These are phyloP conservation scores for Colletotrichum tamarilloi DNA, from an alignment of 2,329 filamentous ascomycete species.

Conservation along the genomic window DNA sequence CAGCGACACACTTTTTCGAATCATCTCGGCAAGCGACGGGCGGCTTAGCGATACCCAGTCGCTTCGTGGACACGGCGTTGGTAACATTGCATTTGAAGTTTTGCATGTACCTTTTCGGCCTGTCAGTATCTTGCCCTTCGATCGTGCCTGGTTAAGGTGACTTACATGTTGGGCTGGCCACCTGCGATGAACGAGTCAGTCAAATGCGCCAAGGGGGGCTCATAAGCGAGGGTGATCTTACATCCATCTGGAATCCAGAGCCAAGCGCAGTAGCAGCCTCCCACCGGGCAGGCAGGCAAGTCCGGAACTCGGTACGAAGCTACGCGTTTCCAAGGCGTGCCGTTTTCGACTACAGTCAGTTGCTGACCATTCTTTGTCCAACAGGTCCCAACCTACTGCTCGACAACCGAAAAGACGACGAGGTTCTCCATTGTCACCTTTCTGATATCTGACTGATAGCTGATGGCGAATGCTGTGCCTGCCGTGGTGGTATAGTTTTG, in stretches of 20 bases:
- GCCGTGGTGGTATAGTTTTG: slow-evolving; percentile 54
- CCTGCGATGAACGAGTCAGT: slow-evolving; percentile 9
- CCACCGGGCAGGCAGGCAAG: slow-evolving; percentile 41
- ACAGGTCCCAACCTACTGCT: slow-evolving; percentile 47
- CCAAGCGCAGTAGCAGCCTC: slow-evolving; percentile 46
- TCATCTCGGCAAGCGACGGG: slow-evolving; percentile 56
- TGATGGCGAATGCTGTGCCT: slow-evolving; percentile 62
- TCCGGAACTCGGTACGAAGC: slow-evolving; percentile 44
- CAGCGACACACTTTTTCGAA: slow-evolving; percentile 53
- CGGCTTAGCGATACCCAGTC: slow-evolving; percentile 52
- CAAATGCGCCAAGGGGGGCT: not conserved
- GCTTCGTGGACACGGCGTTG: slow-evolving; percentile 51
- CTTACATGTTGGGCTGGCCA: slow-evolving; percentile 40
- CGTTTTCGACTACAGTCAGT: slow-evolving; percentile 8
- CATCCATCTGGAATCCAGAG: slow-evolving; percentile 45
- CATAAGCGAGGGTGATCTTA: not conserved
- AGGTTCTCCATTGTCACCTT: slow-evolving; percentile 62
- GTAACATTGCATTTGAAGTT: slow-evolving; percentile 61
- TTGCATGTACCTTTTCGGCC: slow-evolving; percentile 53
- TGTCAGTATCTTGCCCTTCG: not conserved
- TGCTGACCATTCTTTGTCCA: not conserved
- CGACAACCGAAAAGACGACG: slow-evolving; percentile 60
- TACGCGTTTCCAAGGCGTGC: slow-evolving; percentile 44
- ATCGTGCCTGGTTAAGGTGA: too few relatives aligned
- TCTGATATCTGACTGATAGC: slow-evolving; percentile 57